phyloP scores from a whole-genome alignment of 306 rosid genomes.

The Quercus aquifolioides region DNA sequence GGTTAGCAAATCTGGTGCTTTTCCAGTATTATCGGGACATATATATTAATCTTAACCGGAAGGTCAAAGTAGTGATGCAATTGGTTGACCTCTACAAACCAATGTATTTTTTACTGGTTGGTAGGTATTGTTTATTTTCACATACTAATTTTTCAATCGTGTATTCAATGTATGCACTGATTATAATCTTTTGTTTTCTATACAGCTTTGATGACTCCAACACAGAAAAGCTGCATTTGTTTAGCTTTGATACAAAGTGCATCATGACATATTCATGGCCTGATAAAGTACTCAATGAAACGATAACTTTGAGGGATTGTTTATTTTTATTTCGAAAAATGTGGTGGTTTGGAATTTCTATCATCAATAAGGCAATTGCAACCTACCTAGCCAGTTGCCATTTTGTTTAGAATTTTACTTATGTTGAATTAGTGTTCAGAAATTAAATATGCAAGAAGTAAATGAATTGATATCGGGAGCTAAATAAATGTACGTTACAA shows the following conservation, averaged over 20 bases:
- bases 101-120: constrained; percentile 21
- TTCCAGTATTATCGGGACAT: neutral
- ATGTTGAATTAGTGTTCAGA: no score
- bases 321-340: neutral
- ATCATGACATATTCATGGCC: constrained; percentile 47
- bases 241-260: constrained; percentile 30
- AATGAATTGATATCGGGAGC: no score
- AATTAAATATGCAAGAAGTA: no score
- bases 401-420: neutral
- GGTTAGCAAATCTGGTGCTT: constrained; percentile 11
- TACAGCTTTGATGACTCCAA: constrained; percentile 45
- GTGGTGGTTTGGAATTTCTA: neutral
- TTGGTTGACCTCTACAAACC: constrained; percentile 35
- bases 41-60: neutral
- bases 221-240: constrained; percentile 24
- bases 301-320: neutral
- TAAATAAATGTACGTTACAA: no score
- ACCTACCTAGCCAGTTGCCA: no score
- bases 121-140: constrained; percentile 26
- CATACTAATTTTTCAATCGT: no score
- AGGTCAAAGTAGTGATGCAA: neutral
- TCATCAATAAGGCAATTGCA: neutral
- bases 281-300: constrained; percentile 21
- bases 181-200: neutral
- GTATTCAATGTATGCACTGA: neutral